These are phyloP conservation scores for Leucogyrophana mollusca DNA, from an alignment of 768 basidiomycete species.

Conservation along the genomic window DNA sequence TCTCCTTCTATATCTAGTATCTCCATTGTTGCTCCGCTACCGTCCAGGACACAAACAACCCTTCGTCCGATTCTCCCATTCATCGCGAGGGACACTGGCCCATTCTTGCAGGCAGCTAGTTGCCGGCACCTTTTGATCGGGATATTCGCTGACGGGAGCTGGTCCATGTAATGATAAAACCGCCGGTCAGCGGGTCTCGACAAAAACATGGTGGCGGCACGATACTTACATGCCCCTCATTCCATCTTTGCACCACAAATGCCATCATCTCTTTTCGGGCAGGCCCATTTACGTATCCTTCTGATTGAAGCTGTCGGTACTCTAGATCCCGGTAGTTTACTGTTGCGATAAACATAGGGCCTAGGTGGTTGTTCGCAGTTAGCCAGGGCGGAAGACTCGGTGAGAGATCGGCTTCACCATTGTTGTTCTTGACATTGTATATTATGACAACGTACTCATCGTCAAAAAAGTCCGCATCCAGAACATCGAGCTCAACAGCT, in stretches of 20 bases:
- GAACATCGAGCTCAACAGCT: conserved; percentile 44
- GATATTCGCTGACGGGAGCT: conserved; percentile 50
- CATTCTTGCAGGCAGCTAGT: conserved; percentile 50
- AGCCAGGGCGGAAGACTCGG: conserved; percentile 18
- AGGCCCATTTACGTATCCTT: conserved; percentile 50
- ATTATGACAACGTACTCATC: conserved; percentile 66
- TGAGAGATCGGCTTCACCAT: conserved; percentile 42
- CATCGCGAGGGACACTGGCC: conserved; percentile 59
- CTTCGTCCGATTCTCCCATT: conserved; percentile 75
- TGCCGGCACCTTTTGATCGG: conserved; percentile 58
- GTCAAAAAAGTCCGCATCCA: conserved; percentile 80
- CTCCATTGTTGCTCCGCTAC: conserved; percentile 62
- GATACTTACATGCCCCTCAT: conserved; percentile 61
- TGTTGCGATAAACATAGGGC: conserved; percentile 58
- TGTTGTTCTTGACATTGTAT: conserved; percentile 46
- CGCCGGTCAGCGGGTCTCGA: conserved; percentile 28
- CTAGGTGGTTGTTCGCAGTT: conserved; percentile 36
- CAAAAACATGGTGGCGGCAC: conserved; percentile 27
- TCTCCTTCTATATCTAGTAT: conserved; percentile 77
- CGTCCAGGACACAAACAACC: conserved; percentile 73
- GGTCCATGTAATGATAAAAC: conserved; percentile 30
- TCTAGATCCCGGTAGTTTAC: conserved; percentile 59
- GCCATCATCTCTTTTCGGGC: conserved; percentile 68
- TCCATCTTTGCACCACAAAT: conserved; percentile 53
- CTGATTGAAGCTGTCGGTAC: conserved; percentile 52